Percentiles rank a stretch among this genome's conserved stretches.
These are phyloP conservation scores for Selaginella moellendorffii DNA, from an alignment of 75 land plant genomes.

Conservation along the genomic window DNA sequence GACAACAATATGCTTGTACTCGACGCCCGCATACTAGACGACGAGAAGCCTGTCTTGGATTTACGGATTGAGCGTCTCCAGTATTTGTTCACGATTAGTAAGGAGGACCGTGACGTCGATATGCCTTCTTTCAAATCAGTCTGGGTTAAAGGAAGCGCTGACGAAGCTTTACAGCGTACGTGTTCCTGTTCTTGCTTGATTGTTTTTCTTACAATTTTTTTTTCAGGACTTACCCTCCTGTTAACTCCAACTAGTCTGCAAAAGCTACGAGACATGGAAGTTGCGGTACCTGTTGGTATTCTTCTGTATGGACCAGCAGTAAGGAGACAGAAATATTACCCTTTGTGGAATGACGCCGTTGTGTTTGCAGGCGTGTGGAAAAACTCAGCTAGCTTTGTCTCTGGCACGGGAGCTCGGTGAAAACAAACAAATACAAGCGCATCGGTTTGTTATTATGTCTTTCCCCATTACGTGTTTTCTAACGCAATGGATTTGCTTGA, in stretches of 20 bases:
- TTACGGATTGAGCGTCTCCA: too few species aligned
- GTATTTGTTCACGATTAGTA: too few species aligned
- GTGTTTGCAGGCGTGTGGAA: slow-evolving; percentile 73
- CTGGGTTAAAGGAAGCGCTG: background rate
- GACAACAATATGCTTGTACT: background rate
- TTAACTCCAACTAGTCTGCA: slow-evolving; percentile 43
- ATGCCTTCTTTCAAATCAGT: background rate
- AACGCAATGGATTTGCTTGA: slow-evolving; percentile 3
- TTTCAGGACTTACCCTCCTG: slow-evolving; percentile 46
- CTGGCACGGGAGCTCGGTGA: slow-evolving; percentile 59
- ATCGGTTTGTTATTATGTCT: slow-evolving; percentile 35
- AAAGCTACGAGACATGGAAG: slow-evolving; percentile 24
- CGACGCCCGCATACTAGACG: background rate
- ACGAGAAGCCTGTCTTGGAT: background rate
- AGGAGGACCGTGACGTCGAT: background rate
- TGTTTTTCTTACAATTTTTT: slow-evolving; percentile 10
- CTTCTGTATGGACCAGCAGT: slow-evolving; percentile 91
- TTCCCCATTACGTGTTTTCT: background rate
- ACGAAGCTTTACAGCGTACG: background rate
- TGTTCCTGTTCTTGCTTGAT: background rate
- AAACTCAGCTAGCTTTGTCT: slow-evolving; percentile 52
- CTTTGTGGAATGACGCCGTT: background rate
- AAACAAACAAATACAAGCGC: slow-evolving; percentile 43
- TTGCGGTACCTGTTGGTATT: slow-evolving; percentile 76
- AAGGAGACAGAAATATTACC: slow-evolving; percentile 19